A percentile compares a stretch with the other conserved stretches of the same genome.
Evolutionary conservation across 2,329 filamentous ascomycete genomes (phyloP).

Genomic region (Elsinoe fawcettii): DNA sequence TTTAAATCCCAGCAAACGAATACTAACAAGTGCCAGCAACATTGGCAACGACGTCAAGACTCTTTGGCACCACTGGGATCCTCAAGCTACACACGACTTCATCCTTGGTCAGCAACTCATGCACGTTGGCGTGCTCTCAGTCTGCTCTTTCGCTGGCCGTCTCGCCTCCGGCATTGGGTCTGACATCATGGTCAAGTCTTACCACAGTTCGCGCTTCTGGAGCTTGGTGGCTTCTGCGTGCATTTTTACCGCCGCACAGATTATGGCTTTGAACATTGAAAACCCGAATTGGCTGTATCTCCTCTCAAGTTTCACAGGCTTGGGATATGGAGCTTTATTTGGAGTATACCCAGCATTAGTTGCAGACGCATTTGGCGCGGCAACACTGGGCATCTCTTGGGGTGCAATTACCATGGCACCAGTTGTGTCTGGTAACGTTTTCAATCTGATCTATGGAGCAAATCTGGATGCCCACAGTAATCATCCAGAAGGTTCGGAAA

Average conservation of each 20-base stretch:
- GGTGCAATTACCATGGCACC: constrained; percentile 88
- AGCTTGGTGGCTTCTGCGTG: constrained; percentile 70
- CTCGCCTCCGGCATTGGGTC: constrained; percentile 72
- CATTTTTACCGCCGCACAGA: constrained; percentile 72
- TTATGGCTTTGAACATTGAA: constrained; percentile 64
- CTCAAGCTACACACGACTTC: constrained; percentile 61
- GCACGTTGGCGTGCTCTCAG: constrained; percentile 89
- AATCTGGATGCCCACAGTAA: constrained; percentile 77
- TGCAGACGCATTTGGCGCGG: constrained; percentile 84
- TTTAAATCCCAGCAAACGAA: background rate
- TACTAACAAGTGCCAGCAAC: constrained; percentile 56
- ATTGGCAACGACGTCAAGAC: constrained; percentile 83
- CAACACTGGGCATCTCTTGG: constrained; percentile 90
- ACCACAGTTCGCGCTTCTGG: constrained; percentile 80
- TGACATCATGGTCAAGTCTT: constrained; percentile 75
- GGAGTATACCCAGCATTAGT: constrained; percentile 83
- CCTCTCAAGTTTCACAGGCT: constrained; percentile 74
- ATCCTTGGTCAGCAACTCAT: constrained; percentile 76
- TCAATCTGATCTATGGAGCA: constrained; percentile 81
- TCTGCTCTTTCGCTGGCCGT: constrained; percentile 77
- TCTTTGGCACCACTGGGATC: constrained; percentile 80
- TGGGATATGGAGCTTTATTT: constrained; percentile 89
- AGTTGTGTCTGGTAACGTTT: constrained; percentile 79
- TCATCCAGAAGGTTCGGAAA: constrained; percentile 37
- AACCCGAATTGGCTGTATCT: constrained; percentile 70